These are phyloP conservation scores for Beauveria scarabaeidicola DNA, from an alignment of 2,329 filamentous ascomycete species.

Conservation along the genomic window DNA sequence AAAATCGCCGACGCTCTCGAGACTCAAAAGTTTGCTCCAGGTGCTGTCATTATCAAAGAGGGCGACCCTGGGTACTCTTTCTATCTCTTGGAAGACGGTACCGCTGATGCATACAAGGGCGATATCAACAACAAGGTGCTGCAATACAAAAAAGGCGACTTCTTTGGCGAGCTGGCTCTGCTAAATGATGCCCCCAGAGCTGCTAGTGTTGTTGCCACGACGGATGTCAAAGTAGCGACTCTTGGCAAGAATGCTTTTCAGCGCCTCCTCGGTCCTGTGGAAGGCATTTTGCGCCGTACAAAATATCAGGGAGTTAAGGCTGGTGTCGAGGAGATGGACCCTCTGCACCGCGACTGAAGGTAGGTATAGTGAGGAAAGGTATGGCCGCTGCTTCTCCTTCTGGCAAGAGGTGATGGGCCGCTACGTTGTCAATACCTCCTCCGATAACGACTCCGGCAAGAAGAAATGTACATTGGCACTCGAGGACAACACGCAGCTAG, in stretches of 20 bases:
- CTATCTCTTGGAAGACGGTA: conserved; percentile 80
- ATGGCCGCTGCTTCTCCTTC: conserved; percentile 58
- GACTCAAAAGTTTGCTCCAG: conserved; percentile 73
- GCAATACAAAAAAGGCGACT: conserved; percentile 83
- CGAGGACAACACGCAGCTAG: conserved; percentile 51
- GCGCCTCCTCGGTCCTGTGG: conserved; percentile 81
- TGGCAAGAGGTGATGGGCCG: conserved; percentile 99
- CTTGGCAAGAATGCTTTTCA: conserved; percentile 94
- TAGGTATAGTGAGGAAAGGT: too few relatives aligned
- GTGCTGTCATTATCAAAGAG: conserved; percentile 79
- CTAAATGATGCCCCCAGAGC: conserved; percentile 90
- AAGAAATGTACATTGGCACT: conserved; percentile 77
- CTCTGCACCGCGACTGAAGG: conserved; percentile 37
- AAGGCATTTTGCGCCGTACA: conserved; percentile 85
- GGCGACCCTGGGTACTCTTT: conserved; percentile 89
- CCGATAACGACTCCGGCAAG: conserved; percentile 72
- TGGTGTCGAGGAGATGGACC: conserved; percentile 60
- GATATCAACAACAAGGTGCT: conserved; percentile 63
- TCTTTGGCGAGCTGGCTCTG: conserved; percentile 91
- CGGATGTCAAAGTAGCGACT: conserved; percentile 86
- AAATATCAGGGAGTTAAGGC: conserved; percentile 52
- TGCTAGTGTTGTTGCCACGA: conserved; percentile 74
- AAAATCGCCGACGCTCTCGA: conserved; percentile 97
- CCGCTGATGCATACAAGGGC: conserved; percentile 80
- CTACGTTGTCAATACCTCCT: conserved; percentile 87